Conservation (phyloP, 164 flowering plant genomes). For the Vitis riparia region DNA sequence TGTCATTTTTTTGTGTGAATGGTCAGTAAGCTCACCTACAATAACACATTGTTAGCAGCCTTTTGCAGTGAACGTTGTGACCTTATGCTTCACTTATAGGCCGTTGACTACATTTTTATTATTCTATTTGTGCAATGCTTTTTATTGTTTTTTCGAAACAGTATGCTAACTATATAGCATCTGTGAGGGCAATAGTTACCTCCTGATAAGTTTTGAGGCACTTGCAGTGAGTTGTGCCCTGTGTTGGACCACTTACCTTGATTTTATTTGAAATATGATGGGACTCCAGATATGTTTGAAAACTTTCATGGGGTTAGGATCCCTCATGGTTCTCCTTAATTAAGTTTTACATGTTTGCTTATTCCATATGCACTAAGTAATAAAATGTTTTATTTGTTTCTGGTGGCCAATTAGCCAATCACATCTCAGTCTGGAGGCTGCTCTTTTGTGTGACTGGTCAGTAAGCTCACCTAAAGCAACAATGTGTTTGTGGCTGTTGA, state of each 20-base stretch:
- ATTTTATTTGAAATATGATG: no score
- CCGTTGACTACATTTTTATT: conserved; percentile 8
- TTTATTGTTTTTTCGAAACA: not conserved
- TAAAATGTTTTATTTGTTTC: not conserved
- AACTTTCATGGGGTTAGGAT: no score
- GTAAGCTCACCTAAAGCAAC: conserved; percentile 45
- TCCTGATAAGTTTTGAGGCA: no score
- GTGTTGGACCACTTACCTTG: no score
- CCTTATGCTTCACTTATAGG: conserved; percentile 13
- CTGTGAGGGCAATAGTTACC: no score
- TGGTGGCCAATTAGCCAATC: conserved; percentile 62
- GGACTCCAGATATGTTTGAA: no score
- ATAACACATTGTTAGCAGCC: conserved; percentile 2
- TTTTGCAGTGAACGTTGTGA: conserved; percentile 11
- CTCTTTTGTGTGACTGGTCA: conserved; percentile 48
- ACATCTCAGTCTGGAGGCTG: conserved; percentile 22
- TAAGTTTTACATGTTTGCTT: no score
- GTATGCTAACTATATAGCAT: no score
- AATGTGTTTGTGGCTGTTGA: conserved; percentile 9
- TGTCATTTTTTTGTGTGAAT: conserved; percentile 32
- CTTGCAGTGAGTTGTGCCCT: no score
- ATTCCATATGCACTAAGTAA: no score
- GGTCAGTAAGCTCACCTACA: conserved; percentile 58
- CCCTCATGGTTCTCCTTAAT: no score
- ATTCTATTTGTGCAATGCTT: not conserved